Percentiles rank a stretch among this genome's conserved stretches.
phyloP scores from a whole-genome alignment of 2,329 filamentous ascomycete species.

The Penicillium sp. region DNA sequence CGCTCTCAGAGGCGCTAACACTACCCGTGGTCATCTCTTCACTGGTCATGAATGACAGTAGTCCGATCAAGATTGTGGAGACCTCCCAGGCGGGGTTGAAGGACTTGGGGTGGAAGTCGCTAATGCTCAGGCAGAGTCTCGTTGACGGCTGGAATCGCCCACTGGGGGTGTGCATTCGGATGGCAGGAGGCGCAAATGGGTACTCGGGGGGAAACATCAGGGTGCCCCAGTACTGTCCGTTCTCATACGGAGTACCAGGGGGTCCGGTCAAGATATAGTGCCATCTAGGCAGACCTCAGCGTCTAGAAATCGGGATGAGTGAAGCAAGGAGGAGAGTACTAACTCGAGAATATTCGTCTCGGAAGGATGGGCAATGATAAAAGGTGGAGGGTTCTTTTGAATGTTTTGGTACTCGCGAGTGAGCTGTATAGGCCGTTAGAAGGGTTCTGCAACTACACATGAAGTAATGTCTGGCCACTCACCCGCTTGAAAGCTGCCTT shows the following conservation, averaged over 20 bases:
- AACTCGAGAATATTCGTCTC: constrained; percentile 90
- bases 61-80: constrained; percentile 89
- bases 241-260: constrained; percentile 88
- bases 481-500: constrained; percentile 73
- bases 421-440: constrained; percentile 45
- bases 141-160: constrained; percentile 94
- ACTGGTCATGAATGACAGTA: constrained; percentile 96
- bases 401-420: constrained; percentile 67
- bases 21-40: constrained; percentile 98
- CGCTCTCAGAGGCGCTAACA: constrained; percentile 72
- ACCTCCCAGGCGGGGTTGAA: constrained; percentile 99
- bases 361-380: constrained; percentile 85
- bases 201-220: constrained; percentile 95
- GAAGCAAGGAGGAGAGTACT: constrained; percentile 29
- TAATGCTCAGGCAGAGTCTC: constrained; percentile 90
- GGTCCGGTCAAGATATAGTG: constrained; percentile 95
- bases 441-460: background rate
- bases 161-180: constrained; percentile 97
- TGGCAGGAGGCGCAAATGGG: constrained; percentile 93
- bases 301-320: background rate
- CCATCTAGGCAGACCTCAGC: constrained; percentile 60
- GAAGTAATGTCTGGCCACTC: constrained; percentile 34
- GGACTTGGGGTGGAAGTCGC: constrained; percentile 94
- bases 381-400: constrained; percentile 77
- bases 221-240: constrained; percentile 97